Evolutionary conservation across 2,329 filamentous ascomycete species (phyloP), one percentile per base, ranked within the genome.

Genomic region (Cercospora beticola): DNA sequence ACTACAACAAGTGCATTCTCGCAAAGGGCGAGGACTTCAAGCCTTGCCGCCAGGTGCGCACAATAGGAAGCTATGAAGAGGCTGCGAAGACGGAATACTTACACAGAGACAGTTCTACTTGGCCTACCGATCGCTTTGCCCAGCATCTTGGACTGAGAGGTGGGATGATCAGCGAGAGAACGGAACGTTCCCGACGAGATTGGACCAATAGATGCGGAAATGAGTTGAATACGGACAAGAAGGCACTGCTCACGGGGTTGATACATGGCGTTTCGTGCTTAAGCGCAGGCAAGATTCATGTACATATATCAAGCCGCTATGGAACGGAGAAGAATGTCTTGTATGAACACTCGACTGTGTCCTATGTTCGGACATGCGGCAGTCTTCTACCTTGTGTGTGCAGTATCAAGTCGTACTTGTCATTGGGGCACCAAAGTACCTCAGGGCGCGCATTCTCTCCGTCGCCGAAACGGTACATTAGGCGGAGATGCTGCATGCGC

Each of bases 1-100:
- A 99, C 85, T 98, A 99, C 88, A 92, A 99, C 90, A 99, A 99
- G 89, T 99, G 95, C 87, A 93, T 97, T 84, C 86, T 90, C 81
- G 94, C 94, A 85, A 98, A 98, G 89, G 94, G 94, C 84, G 94
- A 98, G 87, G 94, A 97, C 81, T 98, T 98, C 83, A 90, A 92
- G 78, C 94, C 94, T 74, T 98, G 94, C 91, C 91, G 90, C 80
- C 94, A 97, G 91, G 94, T 97, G 90, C 74, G 82, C 52, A 23
- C 43, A 10, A 21, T 30, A 26, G 0, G 43, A 40, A 40, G 57
- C 21, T 33, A 28, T 10, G 40, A 26, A 5, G 33, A 33, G 28
- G 12, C 16, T 28, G 43, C 16, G 57, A 40, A 56, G 1, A 52
- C 5, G 64, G 36, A 56, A 56, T 4, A 31, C 62, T 69, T 28